Percentiles rank a stretch among this genome's conserved stretches.
phyloP scores from a whole-genome alignment of 2,329 filamentous ascomycete genomes.

The Phyllosticta paracitricarpa region DNA sequence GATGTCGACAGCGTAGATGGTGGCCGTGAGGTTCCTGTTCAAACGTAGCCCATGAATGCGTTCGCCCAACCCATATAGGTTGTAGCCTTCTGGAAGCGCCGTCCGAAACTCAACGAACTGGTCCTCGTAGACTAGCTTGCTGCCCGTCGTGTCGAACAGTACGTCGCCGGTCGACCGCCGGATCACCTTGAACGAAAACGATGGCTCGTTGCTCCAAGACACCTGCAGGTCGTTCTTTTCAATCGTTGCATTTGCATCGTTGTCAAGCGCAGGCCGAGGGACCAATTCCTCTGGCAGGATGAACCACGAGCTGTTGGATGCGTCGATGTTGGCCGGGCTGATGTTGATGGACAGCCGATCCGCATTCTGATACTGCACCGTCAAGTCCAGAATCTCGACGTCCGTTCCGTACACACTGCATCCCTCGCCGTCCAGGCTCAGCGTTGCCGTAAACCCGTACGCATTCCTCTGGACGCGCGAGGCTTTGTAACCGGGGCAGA shows the following conservation, averaged over 20 bases:
- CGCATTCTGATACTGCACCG: conserved; percentile 56
- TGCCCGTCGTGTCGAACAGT: conserved; percentile 57
- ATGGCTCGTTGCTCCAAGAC: conserved; percentile 46
- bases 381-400: conserved; percentile 54
- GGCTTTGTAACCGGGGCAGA: conserved; percentile 53
- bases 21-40: conserved; percentile 62
- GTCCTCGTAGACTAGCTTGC: conserved; percentile 60
- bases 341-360: conserved; percentile 64
- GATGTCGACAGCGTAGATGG: conserved; percentile 57
- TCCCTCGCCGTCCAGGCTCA: conserved; percentile 43
- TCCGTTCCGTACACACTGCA: conserved; percentile 74
- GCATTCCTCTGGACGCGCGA: conserved; percentile 37
- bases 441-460: conserved; percentile 41
- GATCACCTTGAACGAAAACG: conserved; percentile 47
- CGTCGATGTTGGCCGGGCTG: conserved; percentile 51
- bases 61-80: conserved; percentile 66
- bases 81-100: conserved; percentile 58
- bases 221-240: conserved; percentile 41
- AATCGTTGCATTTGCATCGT: conserved; percentile 27
- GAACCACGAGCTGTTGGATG: conserved; percentile 57
- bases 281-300: conserved; percentile 55
- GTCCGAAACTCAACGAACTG: conserved; percentile 69
- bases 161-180: conserved; percentile 53
- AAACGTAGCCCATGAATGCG: conserved; percentile 60
- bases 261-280: conserved; percentile 42